phyloP scores from a whole-genome alignment of 2,329 filamentous ascomycete species.

The Myotisia sp. region DNA sequence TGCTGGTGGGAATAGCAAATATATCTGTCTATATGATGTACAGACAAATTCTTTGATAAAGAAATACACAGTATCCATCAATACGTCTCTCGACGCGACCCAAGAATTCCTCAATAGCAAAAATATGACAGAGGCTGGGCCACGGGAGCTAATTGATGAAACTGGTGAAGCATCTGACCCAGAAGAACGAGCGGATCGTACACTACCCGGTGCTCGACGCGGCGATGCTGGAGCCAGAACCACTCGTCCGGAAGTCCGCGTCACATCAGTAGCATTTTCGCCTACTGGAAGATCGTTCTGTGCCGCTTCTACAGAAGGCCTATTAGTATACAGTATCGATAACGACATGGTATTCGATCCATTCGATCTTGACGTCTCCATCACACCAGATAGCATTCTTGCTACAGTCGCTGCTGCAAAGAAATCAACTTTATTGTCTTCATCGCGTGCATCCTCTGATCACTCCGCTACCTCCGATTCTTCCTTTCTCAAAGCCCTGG shows the following conservation, averaged over 20 bases:
- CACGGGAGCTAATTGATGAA: constrained; percentile 70
- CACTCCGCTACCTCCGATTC: constrained; percentile 47
- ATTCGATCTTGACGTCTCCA: constrained; percentile 85
- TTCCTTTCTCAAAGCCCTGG: constrained; percentile 68
- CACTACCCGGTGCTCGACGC: constrained; percentile 71
- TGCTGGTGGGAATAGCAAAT: constrained; percentile 92
- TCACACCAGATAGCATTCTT: constrained; percentile 77
- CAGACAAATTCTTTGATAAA: constrained; percentile 80
- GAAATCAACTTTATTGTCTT: constrained; percentile 12
- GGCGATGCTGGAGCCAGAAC: constrained; percentile 72
- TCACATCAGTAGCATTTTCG: constrained; percentile 72
- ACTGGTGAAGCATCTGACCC: constrained; percentile 77
- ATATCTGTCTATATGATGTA: constrained; percentile 95
- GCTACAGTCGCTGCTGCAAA: constrained; percentile 47
- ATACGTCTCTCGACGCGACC: constrained; percentile 87
- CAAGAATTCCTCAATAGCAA: constrained; percentile 95
- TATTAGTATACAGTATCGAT: constrained; percentile 87
- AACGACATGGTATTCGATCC: constrained; percentile 77
- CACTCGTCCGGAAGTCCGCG: constrained; percentile 65
- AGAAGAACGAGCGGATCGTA: constrained; percentile 66
- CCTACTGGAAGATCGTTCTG: constrained; percentile 85
- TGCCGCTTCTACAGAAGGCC: constrained; percentile 83
- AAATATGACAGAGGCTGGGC: constrained; percentile 78
- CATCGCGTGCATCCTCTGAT: constrained; percentile 3
- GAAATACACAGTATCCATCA: constrained; percentile 90